These are phyloP conservation scores for Cladosporium velox DNA, from an alignment of 2,329 filamentous ascomycete species.

Conservation along the genomic window DNA sequence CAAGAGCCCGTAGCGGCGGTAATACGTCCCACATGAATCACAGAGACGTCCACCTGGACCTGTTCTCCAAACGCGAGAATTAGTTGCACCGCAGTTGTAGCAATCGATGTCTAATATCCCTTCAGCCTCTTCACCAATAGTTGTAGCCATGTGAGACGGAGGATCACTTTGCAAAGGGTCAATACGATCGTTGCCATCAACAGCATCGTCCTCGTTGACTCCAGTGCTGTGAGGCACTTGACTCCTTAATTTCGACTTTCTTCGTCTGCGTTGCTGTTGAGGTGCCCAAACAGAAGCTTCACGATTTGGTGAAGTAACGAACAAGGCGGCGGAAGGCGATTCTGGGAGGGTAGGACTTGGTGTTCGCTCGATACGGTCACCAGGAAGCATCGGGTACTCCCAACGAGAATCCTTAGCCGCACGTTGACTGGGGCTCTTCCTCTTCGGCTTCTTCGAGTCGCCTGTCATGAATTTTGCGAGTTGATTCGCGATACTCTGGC, in stretches of 20 bases:
- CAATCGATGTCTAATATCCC: constrained; percentile 22
- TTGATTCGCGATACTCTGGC: constrained; percentile 39
- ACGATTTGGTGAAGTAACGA: constrained; percentile 16
- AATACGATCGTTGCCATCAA: constrained; percentile 16
- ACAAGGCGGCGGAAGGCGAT: constrained; percentile 9
- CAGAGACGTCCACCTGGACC: constrained; percentile 36
- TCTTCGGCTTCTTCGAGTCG: constrained; percentile 24
- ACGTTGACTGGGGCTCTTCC: constrained; percentile 15
- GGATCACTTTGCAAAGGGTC: constrained; percentile 13
- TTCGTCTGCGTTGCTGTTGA: constrained; percentile 19
- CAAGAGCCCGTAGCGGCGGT: constrained; percentile 33
- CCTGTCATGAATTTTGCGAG: constrained; percentile 36
- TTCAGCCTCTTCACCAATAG: constrained; percentile 20
- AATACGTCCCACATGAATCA: constrained; percentile 35
- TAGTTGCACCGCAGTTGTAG: constrained; percentile 33
- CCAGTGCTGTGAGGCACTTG: background rate
- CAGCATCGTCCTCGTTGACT: background rate
- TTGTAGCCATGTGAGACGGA: background rate
- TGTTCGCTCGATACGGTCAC: constrained; percentile 23
- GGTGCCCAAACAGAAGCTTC: constrained; percentile 30
- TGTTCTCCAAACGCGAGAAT: constrained; percentile 29
- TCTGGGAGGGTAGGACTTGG: constrained; percentile 19
- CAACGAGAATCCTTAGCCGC: constrained; percentile 29
- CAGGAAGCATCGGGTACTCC: constrained; percentile 32
- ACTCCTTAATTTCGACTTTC: background rate